Base-by-base conservation (phyloP, 2,329 filamentous ascomycete species). In the Fusarium buxicola region DNA sequence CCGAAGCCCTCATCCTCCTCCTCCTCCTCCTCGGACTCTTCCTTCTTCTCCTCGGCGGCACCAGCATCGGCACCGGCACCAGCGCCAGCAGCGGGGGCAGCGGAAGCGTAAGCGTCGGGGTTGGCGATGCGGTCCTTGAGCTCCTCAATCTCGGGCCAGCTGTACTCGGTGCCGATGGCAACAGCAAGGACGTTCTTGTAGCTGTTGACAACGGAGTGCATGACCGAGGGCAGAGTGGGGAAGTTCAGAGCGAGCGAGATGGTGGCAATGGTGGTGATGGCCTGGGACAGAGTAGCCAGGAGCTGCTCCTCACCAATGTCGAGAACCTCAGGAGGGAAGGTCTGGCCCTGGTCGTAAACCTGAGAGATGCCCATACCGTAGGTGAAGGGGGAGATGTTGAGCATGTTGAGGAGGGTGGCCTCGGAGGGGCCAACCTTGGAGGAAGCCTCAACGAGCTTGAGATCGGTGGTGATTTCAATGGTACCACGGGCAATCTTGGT, bases 401-500 rank as follows among this genome's bases (percentile, higher is more conserved):
- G 85, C 94, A 99, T 92, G 92, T 99, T 99, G 76, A 99, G 90
- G 73, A 99, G 89, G 77, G 94, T 97, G 72, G 95, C 95, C 88
- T 99, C 95, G 79, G 95, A 99, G 78, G 95, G 90, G 82, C 96
- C 95, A 86, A 99, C 96, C 88, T 97, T 98, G 86, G 55, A 85
- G 73, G 89, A 89, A 70, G 92, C 88, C 86, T 97, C 93, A 77
- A 98, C 91, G 81, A 99, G 92, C 92, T 97, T 98, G 75, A 99
- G 87, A 79, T 99, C 95, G 75, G 89, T 86, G 69, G 94, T 97
- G 79, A 99, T 99, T 92, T 99, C 95, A 84, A 99, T 99, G 84
- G 95, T 99, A 96, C 95, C 96, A 96, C 95, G 95, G 80, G 95
- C 95, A 85, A 99, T 99, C 93, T 99, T 99, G 89, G 95, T 99